Evolutionary conservation across 148 eudicot genomes (phyloP).

Genomic region (Tetragonia tetragonoides): DNA sequence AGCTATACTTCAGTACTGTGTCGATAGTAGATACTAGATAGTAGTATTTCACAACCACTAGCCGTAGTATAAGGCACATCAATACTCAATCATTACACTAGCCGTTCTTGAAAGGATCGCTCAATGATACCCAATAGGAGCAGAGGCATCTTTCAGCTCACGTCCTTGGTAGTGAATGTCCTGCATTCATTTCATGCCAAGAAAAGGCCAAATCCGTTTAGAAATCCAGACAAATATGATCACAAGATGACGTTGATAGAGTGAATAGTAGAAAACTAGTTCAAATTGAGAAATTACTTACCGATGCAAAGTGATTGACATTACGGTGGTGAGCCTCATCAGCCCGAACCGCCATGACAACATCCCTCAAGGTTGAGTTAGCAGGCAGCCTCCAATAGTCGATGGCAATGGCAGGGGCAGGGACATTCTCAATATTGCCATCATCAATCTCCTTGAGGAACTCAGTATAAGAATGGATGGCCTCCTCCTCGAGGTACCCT

Average conservation of each 20-base stretch:
- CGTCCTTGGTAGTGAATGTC: constrained; percentile 78
- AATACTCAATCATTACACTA: not conserved
- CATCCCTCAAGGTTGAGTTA: constrained; percentile 67
- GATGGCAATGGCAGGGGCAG: constrained; percentile 85
- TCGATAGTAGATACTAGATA: not conserved
- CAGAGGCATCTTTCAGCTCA: constrained; percentile 70
- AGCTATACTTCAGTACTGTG: not conserved
- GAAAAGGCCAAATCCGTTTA: not conserved
- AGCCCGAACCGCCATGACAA: constrained; percentile 78
- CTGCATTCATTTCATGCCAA: constrained; percentile 35
- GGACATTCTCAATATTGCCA: constrained; percentile 64
- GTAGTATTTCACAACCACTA: not conserved
- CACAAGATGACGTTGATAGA: too few relatives aligned
- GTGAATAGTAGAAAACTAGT: too few relatives aligned
- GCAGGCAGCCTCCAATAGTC: constrained; percentile 77
- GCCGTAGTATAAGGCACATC: not conserved
- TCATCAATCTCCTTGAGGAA: constrained; percentile 72
- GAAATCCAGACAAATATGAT: not conserved
- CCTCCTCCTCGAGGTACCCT: constrained; percentile 89
- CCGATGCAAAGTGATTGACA: constrained; percentile 92
- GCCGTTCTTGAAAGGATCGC: not conserved
- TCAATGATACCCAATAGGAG: constrained; percentile 83
- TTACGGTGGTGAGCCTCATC: constrained; percentile 97
- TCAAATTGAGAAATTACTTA: constrained; percentile 19
- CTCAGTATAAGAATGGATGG: constrained; percentile 84